Evolutionary conservation across 192 early-diverging fungal species (phyloP).

Genomic region (Neocallimastix lanati): DNA sequence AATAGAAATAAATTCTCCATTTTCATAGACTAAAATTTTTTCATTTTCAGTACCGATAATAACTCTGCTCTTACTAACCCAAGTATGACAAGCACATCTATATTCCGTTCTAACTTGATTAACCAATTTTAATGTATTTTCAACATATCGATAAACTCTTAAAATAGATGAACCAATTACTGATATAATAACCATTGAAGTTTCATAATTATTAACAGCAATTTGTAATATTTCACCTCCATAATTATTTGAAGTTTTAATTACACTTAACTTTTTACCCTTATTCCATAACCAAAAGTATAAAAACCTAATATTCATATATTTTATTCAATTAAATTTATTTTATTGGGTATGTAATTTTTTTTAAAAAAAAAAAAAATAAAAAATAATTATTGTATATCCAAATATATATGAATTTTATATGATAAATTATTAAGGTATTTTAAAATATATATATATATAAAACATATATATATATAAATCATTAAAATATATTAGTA

Average conservation of each 20-base stretch:
- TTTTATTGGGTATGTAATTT: too few species aligned
- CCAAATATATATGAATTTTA: too few species aligned
- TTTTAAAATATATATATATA: too few species aligned
- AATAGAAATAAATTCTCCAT: slow-evolving; percentile 27
- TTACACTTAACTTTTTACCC: neutral
- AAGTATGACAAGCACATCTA: slow-evolving; percentile 26
- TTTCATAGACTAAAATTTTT: slow-evolving; percentile 27
- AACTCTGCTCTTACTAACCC: slow-evolving; percentile 20
- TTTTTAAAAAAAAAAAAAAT: too few species aligned
- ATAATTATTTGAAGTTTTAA: neutral
- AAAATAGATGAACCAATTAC: neutral
- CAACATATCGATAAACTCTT: neutral
- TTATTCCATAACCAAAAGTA: slow-evolving; percentile 34
- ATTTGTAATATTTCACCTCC: neutral
- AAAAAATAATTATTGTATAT: too few species aligned
- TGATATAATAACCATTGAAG: neutral
- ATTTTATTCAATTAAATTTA: too few species aligned
- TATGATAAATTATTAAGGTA: too few species aligned
- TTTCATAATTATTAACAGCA: neutral
- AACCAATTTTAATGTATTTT: neutral
- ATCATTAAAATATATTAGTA: too few species aligned
- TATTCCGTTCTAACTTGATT: slow-evolving; percentile 1
- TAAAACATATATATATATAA: too few species aligned
- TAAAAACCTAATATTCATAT: slow-evolving; percentile 18
- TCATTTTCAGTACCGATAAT: slow-evolving; percentile 25